A percentile compares a stretch with the other conserved stretches of the same genome.
phyloP scores from a whole-genome alignment of 768 basidiomycete species.

The Kondoa malvinella region DNA sequence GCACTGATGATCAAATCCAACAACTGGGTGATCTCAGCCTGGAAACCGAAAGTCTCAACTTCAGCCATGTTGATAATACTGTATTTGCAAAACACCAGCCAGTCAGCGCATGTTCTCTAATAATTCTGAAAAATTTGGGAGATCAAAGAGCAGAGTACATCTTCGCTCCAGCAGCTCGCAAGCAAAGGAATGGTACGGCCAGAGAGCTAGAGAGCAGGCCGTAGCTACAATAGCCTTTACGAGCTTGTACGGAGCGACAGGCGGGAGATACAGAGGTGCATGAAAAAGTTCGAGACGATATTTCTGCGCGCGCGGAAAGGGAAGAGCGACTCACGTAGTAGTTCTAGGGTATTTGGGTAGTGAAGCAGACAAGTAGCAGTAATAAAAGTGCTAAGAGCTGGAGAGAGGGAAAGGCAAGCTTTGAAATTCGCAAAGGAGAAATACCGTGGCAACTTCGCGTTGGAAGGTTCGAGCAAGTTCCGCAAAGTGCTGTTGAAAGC shows the following conservation, averaged over 20 bases:
- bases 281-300: neutral
- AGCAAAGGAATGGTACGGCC: no score
- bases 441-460: neutral
- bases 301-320: neutral
- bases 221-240: no score
- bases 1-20: slow-evolving; percentile 95
- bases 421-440: neutral
- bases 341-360: neutral
- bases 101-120: no score
- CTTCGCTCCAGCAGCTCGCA: no score
- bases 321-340: neutral
- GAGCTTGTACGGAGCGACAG: neutral
- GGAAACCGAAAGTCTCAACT: slow-evolving; percentile 44
- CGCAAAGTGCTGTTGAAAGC: neutral
- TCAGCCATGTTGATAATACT: neutral
- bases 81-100: no score
- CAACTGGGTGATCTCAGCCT: slow-evolving; percentile 97
- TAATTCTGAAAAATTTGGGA: neutral
- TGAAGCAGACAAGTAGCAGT: neutral
- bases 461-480: neutral
- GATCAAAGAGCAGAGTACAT: neutral
- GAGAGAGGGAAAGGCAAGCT: neutral
- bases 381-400: neutral
- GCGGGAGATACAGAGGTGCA: neutral
- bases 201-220: no score